Evolutionary conservation across 208 protist species (phyloP), one percentile per base, ranked within the genome.

Genomic region (Lotmaria passim): DNA sequence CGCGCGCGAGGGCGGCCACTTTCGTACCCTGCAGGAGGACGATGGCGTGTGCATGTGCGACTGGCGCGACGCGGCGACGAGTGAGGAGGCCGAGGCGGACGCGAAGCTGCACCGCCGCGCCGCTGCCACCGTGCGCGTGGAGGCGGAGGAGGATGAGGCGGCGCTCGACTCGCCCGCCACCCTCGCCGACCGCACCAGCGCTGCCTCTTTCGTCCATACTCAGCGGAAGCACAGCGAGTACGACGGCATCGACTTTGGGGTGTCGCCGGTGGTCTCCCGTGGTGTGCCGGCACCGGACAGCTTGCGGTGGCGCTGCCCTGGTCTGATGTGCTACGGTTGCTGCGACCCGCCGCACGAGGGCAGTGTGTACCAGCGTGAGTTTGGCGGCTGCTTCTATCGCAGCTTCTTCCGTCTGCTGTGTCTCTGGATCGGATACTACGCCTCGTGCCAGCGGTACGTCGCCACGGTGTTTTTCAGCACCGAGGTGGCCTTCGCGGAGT

Each of bases 361-460:
- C 34, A 68, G 64, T n/a, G 55, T 77, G 21, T 95, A 93, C 56
- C 81, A 87, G 73, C 44, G 59, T 44, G 59, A 61, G 39, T 86
- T 81, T 64, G 90, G 90, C 24, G 83, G 84, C 36, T 92, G 86
- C 60, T 93, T 95, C 61, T 93, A 86, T 56, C 78, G 86, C 23
- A 93, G 91, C 76, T 83, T 92, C 56, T 93, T 95, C 73, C 87
- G 87, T 5, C 72, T 95, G 47, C 71, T 95, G 44, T 95, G 90
- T 63, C 66, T 89, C 34, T 95, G 90, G 90, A 53, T 93, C 14
- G 85, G 80, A n/a, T 87, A 95, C 78, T 95, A 95, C 73, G 76
- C 73, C 11, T 78, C 79, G 23, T 88, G 75, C 48, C 87, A 93
- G 82, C 81, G 85, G 7, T 93, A 92, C 75, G 79, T 93, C 28